Conservation (phyloP, 495 filamentous ascomycete genomes). For the Hyphodiscus hymeniophilus region DNA sequence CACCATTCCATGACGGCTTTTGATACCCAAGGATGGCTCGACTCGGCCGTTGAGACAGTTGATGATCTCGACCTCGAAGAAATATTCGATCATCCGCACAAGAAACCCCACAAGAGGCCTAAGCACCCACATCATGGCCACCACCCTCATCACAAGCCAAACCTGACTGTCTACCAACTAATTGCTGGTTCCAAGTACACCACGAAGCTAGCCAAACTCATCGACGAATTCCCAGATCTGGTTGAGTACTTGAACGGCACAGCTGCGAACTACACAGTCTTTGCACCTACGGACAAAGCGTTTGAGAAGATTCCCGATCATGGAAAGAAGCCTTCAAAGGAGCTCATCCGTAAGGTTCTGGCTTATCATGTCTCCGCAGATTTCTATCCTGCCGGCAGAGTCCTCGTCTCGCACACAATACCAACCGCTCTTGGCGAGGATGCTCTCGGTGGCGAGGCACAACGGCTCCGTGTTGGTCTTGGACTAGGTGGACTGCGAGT, state of each 20-base stretch:
- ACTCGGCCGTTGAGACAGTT: slow-evolving; percentile 18
- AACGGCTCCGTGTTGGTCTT: slow-evolving; percentile 56
- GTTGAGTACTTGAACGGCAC: slow-evolving; percentile 63
- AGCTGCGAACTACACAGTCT: slow-evolving; percentile 62
- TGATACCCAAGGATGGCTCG: slow-evolving; percentile 35
- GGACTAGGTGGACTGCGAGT: slow-evolving; percentile 51
- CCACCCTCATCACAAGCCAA: slow-evolving; percentile 29
- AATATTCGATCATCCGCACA: slow-evolving; percentile 6
- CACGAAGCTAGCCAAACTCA: slow-evolving; percentile 61
- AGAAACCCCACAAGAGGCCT: slow-evolving; percentile 22
- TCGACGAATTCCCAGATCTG: slow-evolving; percentile 63
- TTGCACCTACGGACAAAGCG: slow-evolving; percentile 60
- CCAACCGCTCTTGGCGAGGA: slow-evolving; percentile 51
- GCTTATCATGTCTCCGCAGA: slow-evolving; percentile 63
- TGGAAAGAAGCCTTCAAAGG: slow-evolving; percentile 47
- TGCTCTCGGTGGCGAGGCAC: slow-evolving; percentile 41
- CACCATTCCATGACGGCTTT: slow-evolving; percentile 25
- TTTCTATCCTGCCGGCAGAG: slow-evolving; percentile 48
- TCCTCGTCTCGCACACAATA: slow-evolving; percentile 60
- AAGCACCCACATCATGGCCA: slow-evolving; percentile 19
- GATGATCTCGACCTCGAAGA: slow-evolving; percentile 24
- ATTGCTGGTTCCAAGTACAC: slow-evolving; percentile 68
- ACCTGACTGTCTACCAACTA: slow-evolving; percentile 68
- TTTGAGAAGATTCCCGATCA: slow-evolving; percentile 52
- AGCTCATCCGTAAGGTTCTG: slow-evolving; percentile 55